phyloP scores from a whole-genome alignment of 2,329 filamentous ascomycete species.

The Pestalotiopsis sp. region DNA sequence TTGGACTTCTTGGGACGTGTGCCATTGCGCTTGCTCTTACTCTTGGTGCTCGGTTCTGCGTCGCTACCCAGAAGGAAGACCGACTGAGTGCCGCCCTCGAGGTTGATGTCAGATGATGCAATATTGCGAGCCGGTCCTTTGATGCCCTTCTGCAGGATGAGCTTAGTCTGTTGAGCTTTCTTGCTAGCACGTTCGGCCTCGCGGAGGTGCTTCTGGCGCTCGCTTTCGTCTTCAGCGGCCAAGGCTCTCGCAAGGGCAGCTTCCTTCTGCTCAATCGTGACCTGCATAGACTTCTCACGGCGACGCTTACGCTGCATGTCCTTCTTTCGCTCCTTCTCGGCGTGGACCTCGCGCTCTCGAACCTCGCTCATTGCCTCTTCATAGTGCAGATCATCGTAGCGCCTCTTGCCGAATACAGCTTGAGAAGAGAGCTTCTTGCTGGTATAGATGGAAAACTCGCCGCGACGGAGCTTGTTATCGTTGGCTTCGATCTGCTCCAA shows the following conservation, averaged over 20 bases:
- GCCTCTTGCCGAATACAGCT: constrained; percentile 71
- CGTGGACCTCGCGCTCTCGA: constrained; percentile 84
- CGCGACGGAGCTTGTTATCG: constrained; percentile 65
- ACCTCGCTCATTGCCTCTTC: constrained; percentile 84
- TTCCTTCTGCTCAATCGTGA: constrained; percentile 89
- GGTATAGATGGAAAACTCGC: constrained; percentile 61
- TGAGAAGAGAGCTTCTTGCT: constrained; percentile 69
- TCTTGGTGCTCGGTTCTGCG: constrained; percentile 49
- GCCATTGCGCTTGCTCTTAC: constrained; percentile 58
- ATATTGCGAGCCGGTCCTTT: constrained; percentile 74
- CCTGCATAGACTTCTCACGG: constrained; percentile 92
- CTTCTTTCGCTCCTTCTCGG: constrained; percentile 99
- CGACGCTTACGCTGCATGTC: constrained; percentile 98
- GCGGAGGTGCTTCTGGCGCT: constrained; percentile 77
- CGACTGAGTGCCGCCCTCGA: constrained; percentile 84
- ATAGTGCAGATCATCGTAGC: constrained; percentile 78
- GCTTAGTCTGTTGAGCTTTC: constrained; percentile 88
- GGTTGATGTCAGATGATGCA: constrained; percentile 74
- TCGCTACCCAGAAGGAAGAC: constrained; percentile 73
- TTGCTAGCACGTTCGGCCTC: constrained; percentile 90
- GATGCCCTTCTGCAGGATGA: constrained; percentile 83
- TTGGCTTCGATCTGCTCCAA: constrained; percentile 64
- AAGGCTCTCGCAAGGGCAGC: constrained; percentile 78
- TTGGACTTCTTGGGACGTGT: constrained; percentile 88
- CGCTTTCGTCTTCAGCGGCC: constrained; percentile 78